Percentiles rank a stretch among this genome's conserved stretches.
phyloP scores from a whole-genome alignment of 2,329 filamentous ascomycete genomes.

The Dothideomycetes sp. region DNA sequence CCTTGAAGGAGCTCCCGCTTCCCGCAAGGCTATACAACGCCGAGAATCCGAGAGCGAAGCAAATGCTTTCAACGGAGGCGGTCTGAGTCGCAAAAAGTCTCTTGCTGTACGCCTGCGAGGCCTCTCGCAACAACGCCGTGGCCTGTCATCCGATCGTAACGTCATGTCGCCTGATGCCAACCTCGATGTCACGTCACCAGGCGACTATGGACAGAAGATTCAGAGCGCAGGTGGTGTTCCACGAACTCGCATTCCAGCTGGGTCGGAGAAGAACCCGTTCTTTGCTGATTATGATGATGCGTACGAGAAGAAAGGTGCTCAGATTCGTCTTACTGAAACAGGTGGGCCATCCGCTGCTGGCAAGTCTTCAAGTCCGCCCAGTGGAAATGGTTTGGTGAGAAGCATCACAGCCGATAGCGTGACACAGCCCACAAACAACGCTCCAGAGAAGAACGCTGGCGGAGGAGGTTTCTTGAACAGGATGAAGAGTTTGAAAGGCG shows the following conservation, averaged over 20 bases:
- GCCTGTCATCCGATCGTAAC: conserved; percentile 24
- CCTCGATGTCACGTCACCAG: conserved; percentile 23
- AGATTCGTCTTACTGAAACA: conserved; percentile 43
- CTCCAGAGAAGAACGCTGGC: conserved; percentile 31
- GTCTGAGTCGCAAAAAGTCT: conserved; percentile 84
- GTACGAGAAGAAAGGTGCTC: conserved; percentile 55
- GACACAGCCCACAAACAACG: conserved; percentile 15
- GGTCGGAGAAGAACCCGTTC: conserved; percentile 61
- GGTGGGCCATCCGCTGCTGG: conserved; percentile 14
- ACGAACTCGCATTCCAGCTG: conserved; percentile 27
- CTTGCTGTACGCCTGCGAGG: conserved; percentile 84
- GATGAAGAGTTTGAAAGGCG: conserved; percentile 74
- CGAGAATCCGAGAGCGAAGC: conserved; percentile 58
- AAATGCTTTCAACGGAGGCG: conserved; percentile 35
- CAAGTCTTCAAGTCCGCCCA: conserved; percentile 51
- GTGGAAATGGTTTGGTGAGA: conserved; percentile 50
- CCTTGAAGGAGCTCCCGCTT: conserved; percentile 84
- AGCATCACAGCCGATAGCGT: conserved; percentile 43
- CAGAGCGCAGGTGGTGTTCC: conserved; percentile 33
- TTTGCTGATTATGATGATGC: conserved; percentile 65
- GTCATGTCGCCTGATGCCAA: conserved; percentile 47
- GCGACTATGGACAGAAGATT: conserved; percentile 14
- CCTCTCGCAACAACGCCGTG: conserved; percentile 61
- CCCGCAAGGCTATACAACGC: conserved; percentile 66
- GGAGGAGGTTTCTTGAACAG: conserved; percentile 62